Conservation (phyloP, 352 stramenopile genomes). For the Pythium sp. region DNA sequence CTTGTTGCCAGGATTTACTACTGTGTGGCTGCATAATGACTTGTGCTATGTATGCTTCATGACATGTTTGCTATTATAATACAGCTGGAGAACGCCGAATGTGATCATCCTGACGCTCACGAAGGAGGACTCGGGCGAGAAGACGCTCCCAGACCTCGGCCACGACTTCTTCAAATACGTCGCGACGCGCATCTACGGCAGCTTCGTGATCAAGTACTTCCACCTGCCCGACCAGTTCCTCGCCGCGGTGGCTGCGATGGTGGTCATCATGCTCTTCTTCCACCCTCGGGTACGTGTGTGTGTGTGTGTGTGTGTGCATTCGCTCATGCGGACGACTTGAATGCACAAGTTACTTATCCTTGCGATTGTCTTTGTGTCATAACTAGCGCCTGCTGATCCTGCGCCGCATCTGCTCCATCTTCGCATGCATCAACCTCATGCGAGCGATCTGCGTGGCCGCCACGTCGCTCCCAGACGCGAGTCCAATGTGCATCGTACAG, state of each 20-base stretch:
- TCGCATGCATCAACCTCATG: conserved; percentile 85
- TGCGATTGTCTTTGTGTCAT: conserved; percentile 3
- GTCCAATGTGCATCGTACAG: conserved; percentile 85
- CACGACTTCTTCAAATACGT: conserved; percentile 87
- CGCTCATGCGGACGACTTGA: background rate
- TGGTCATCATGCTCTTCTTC: conserved; percentile 64
- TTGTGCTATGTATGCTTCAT: background rate
- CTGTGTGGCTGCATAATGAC: background rate
- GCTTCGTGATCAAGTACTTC: conserved; percentile 84
- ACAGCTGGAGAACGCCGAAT: conserved; percentile 71
- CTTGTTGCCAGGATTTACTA: background rate
- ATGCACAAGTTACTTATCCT: background rate
- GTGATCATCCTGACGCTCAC: conserved; percentile 72
- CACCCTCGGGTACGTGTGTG: conserved; percentile 66
- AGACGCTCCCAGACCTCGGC: conserved; percentile 81
- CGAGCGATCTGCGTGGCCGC: conserved; percentile 83
- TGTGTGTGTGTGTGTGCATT: conserved; percentile 10
- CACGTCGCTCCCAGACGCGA: conserved; percentile 83
- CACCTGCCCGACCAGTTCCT: conserved; percentile 85
- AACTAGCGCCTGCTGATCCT: conserved; percentile 75
- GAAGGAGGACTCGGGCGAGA: conserved; percentile 53
- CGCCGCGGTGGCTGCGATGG: conserved; percentile 58
- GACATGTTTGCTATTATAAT: background rate
- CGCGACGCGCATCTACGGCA: conserved; percentile 82
- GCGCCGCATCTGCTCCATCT: conserved; percentile 81